These are phyloP conservation scores for Fomitiporia mediterranea DNA, from an alignment of 1,284 basidiomycete species.

Conservation along the genomic window DNA sequence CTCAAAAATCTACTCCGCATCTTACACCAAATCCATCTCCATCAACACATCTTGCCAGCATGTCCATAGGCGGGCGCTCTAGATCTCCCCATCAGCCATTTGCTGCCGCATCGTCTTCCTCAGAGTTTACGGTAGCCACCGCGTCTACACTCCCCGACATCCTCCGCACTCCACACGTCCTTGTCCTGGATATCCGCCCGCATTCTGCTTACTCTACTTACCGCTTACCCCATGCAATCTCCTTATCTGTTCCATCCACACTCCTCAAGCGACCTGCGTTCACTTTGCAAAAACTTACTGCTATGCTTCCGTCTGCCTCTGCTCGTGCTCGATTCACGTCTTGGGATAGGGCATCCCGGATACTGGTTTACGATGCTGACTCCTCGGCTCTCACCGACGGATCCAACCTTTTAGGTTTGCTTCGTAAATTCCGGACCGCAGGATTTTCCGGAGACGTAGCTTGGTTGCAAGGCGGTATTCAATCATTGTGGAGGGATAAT, in stretches of 20 bases:
- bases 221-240: conserved; percentile 71
- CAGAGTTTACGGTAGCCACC: conserved; percentile 31
- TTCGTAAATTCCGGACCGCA: conserved; percentile 78
- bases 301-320: conserved; percentile 64
- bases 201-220: conserved; percentile 67
- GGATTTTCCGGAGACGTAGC: conserved; percentile 62
- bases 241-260: conserved; percentile 90
- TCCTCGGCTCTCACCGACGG: conserved; percentile 53
- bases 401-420: conserved; percentile 72
- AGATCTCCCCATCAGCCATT: neutral
- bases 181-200: conserved; percentile 86
- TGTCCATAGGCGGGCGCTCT: neutral
- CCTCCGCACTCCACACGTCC: conserved; percentile 32
- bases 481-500: conserved; percentile 56
- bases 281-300: conserved; percentile 65
- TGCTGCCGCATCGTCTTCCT: neutral
- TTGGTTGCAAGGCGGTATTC: conserved; percentile 81
- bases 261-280: conserved; percentile 87
- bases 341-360: conserved; percentile 52
- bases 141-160: conserved; percentile 32
- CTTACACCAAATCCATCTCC: neutral
- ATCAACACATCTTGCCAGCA: neutral
- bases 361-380: conserved; percentile 84
- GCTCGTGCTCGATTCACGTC: conserved; percentile 57
- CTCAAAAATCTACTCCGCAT: neutral